Evolutionary conservation across 2,329 filamentous ascomycete species (phyloP).

Genomic region (Penicillium nordicum): DNA sequence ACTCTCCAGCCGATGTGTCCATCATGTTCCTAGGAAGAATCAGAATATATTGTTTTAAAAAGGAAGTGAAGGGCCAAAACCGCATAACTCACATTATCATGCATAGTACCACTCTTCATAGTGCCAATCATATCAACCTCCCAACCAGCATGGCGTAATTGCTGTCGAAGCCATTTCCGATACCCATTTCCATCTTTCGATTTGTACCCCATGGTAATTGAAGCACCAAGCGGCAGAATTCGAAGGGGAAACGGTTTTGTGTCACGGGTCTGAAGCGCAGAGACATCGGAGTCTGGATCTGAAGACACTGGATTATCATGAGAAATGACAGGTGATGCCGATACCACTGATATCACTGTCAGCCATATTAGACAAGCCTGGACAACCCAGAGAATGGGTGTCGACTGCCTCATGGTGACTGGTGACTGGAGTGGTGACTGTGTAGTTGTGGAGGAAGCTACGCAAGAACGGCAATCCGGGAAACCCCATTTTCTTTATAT

Average conservation of each 20-base stretch:
- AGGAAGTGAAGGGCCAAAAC: neutral
- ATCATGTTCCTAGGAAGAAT: slow-evolving; percentile 22
- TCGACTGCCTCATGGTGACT: slow-evolving; percentile 5
- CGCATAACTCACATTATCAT: slow-evolving; percentile 20
- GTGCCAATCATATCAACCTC: slow-evolving; percentile 31
- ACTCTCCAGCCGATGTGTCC: slow-evolving; percentile 25
- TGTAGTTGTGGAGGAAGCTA: neutral
- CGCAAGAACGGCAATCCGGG: neutral
- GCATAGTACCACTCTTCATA: slow-evolving; percentile 23
- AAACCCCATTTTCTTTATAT: slow-evolving; percentile 2
- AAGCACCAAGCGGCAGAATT: slow-evolving; percentile 35
- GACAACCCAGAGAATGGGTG: slow-evolving; percentile 6
- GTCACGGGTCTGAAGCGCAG: neutral
- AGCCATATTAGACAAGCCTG: slow-evolving; percentile 8
- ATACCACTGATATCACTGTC: neutral
- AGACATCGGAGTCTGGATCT: neutral
- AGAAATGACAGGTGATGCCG: neutral
- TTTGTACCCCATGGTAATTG: slow-evolving; percentile 37
- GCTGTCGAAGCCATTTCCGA: slow-evolving; percentile 35
- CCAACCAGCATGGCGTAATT: slow-evolving; percentile 30
- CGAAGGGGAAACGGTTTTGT: slow-evolving; percentile 13
- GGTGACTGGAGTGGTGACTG: neutral
- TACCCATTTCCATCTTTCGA: slow-evolving; percentile 40
- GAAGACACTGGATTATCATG: neutral
- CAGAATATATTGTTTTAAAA: neutral